Conservation (phyloP, 768 basidiomycete species). For the Pulveroboletus frians region DNA sequence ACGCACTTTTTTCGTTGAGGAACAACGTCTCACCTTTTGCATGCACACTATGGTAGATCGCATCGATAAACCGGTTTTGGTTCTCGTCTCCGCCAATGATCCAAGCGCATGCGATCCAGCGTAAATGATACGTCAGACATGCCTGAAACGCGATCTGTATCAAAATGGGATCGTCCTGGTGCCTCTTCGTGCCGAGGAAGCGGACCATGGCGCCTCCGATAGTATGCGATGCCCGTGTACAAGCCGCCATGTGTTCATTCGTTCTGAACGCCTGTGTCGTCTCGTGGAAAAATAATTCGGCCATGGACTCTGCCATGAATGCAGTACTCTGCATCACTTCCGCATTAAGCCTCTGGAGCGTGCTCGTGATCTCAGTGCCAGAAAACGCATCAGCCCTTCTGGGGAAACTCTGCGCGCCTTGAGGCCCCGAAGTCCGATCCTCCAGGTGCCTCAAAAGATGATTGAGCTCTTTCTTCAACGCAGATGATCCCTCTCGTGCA, state of each 20-base stretch:
- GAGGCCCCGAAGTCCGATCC: slow-evolving; percentile 40
- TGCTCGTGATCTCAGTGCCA: slow-evolving; percentile 12
- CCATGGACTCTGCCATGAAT: slow-evolving; percentile 42
- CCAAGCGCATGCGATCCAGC: slow-evolving; percentile 29
- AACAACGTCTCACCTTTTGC: slow-evolving; percentile 30
- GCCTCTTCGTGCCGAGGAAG: slow-evolving; percentile 27
- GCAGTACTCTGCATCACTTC: slow-evolving; percentile 26
- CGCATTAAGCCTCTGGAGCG: slow-evolving; percentile 44
- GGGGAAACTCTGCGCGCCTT: slow-evolving; percentile 43
- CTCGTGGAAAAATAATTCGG: slow-evolving; percentile 36
- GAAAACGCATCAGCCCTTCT: slow-evolving; percentile 36
- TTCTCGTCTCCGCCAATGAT: slow-evolving; percentile 26
- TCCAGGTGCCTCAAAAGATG: slow-evolving; percentile 32
- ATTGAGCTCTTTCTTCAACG: slow-evolving; percentile 24
- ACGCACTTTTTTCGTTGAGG: not conserved
- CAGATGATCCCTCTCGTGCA: slow-evolving; percentile 26
- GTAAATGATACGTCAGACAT: slow-evolving; percentile 22
- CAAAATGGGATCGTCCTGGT: slow-evolving; percentile 31
- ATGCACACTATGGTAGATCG: slow-evolving; percentile 33
- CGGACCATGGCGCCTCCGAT: slow-evolving; percentile 22
- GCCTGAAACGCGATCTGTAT: slow-evolving; percentile 16
- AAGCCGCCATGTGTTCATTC: slow-evolving; percentile 21
- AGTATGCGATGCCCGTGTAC: slow-evolving; percentile 15
- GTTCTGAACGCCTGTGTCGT: slow-evolving; percentile 7
- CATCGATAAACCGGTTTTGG: slow-evolving; percentile 20